Evolutionary conservation across 768 basidiomycete genomes (phyloP), one percentile per base, ranked within the genome.

Genomic region (Neoboletus magnificus): DNA sequence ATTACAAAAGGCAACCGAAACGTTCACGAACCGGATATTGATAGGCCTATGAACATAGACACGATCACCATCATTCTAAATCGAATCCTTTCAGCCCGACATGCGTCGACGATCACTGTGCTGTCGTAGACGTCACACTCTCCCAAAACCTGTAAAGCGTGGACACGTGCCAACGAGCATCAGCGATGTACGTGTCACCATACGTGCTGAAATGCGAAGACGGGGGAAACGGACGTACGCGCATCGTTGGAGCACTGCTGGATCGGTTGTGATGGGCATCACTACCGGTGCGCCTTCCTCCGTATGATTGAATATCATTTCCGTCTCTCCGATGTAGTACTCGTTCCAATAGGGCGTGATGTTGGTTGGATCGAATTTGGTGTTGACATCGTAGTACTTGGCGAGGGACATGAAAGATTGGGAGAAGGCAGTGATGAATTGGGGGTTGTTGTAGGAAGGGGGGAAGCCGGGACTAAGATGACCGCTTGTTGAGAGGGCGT

Each of bases 381-480:
- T 16, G 48, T 71, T 68, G 41, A 63, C 58, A 49, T 73, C 62
- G 29, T 64, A 37, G 48, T 54, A 54, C 45, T 47, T 64, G 10
- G 50, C 61, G 23, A 66, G 35, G 4, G 67, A 61, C 43, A 70
- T 57, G 53, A 73, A 71, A 1, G 62, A 58, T 23, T 67, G 52
- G 1, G 58, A 54, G 48, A 73, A 74, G 0, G 70, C 64, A 0
- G 59, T 57, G 41, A 65, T 56, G 61, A 74, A 72, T 8, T 64
- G 62, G 0, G 71, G 4, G 33, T 61, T 49, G 16, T 74, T 69
- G 32, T 70, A 60, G 0, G 64, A 39, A 57, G 60, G 62, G 7
- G 40, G 37, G 11, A 4, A 1, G 9, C 29, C 48, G 9, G 49
- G 15, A 22, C 62, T 61, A 33, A 15, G 4, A 39, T 36, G 3